Percentiles rank a stretch among this genome's conserved stretches.
phyloP scores from a whole-genome alignment of 2,329 filamentous ascomycete species.

The Verticillium zaregamsianum region DNA sequence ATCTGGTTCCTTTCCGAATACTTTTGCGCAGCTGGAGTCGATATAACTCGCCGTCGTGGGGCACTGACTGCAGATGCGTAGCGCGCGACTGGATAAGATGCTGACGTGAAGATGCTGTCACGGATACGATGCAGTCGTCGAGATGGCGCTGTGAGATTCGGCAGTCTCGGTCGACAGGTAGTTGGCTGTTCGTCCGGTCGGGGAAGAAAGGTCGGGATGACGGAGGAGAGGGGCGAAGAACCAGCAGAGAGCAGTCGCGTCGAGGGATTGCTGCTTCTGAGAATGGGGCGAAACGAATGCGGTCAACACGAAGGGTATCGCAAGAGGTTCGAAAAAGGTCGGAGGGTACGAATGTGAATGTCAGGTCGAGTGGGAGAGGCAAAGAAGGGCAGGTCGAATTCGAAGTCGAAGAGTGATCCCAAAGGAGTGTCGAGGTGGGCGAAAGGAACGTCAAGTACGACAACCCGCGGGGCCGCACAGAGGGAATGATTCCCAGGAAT shows the following conservation, averaged over 20 bases:
- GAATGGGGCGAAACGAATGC: slow-evolving; percentile 10
- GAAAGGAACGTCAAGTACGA: slow-evolving; percentile 5
- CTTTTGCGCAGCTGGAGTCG: too few relatives aligned
- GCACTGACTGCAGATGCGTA: too few relatives aligned
- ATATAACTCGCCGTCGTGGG: too few relatives aligned
- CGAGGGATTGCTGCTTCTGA: slow-evolving; percentile 2
- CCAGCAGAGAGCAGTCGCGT: slow-evolving; percentile 1
- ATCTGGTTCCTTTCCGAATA: not conserved
- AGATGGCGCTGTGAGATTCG: not conserved
- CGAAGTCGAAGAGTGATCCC: slow-evolving; percentile 6
- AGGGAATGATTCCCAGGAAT: slow-evolving; percentile 2
- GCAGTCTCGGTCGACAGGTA: not conserved
- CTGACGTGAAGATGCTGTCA: not conserved
- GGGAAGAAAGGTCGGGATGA: not conserved
- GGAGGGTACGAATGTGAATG: slow-evolving; percentile 4
- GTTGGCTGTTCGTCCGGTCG: not conserved
- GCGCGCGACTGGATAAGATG: not conserved
- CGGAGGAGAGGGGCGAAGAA: not conserved
- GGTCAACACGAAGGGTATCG: slow-evolving; percentile 13
- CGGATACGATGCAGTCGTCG: not conserved
- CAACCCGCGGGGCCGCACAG: slow-evolving; percentile 1
- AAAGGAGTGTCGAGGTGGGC: slow-evolving; percentile 18
- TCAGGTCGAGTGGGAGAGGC: slow-evolving; percentile 5
- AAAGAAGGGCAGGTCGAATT: slow-evolving; percentile 1
- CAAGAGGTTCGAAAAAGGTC: slow-evolving; percentile 9